Base-by-base conservation (phyloP, 2,329 filamentous ascomycete genomes). In the Cladosporium oxysporum region DNA sequence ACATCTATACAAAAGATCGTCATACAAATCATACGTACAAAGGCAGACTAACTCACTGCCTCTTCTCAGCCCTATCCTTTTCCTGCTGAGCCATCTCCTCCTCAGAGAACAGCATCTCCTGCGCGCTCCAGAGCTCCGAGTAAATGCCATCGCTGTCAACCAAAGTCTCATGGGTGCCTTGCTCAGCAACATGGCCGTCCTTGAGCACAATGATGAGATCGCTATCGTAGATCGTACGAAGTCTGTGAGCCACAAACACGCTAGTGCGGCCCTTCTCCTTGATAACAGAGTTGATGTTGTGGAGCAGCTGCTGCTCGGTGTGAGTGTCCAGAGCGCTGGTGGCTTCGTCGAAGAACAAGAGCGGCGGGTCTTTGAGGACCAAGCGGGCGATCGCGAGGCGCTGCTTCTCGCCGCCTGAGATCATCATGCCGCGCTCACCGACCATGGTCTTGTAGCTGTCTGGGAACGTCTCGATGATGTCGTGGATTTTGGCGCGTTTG, bases 361-460 rank as follows among this genome's bases (percentile, higher is more conserved):
- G 80, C 1, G 92, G 92, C 3, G 93, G 92, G 70, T 97, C 91
- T 77, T 97, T 97, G 66, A 97, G 83, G 1, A 97, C 85, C 47
- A 97, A 77, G 52, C 93, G 84, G 29, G 91, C 92, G 28, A 97
- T 88, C 0, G 94, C 94, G 12, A 97, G 82, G 3, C 93, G 87
- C 79, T 97, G 93, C 79, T 97, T 97, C 81, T 97, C 94, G 35
- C 93, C 93, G 69, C 81, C 93, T 0, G 91, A 96, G 53, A 97
- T 97, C 93, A 97, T 97, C 87, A 97, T 89, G 1, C 93, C 93
- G 57, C 94, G 87, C 81, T 97, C 94, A 62, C 94, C 94, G 29
- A 98, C 95, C 78, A 90, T 93, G 23, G 95, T 98, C 26, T 89
- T 80, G 77, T 98, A 76, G 18, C 92, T 92, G n/a, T 93, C 90